phyloP scores from a whole-genome alignment of 2,329 filamentous ascomycete species.

The Colletotrichum spaethianum region DNA sequence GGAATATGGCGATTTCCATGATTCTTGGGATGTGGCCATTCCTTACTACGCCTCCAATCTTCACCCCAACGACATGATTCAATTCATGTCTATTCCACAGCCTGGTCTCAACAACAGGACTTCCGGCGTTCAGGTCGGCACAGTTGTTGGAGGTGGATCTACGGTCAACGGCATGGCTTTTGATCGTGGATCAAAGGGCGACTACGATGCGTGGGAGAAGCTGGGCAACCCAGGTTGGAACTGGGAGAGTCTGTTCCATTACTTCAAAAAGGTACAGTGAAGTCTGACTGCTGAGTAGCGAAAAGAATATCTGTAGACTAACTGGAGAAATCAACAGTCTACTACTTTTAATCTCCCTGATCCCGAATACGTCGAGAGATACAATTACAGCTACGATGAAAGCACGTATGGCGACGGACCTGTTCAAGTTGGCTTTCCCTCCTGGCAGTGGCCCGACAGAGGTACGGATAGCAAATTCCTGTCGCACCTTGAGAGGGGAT shows the following conservation, averaged over 20 bases:
- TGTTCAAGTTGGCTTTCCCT: conserved; percentile 44
- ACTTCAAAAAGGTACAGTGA: conserved; percentile 59
- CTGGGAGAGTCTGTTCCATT: conserved; percentile 60
- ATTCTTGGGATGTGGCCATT: conserved; percentile 31
- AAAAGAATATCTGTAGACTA: conserved; percentile 48
- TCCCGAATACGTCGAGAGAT: conserved; percentile 46
- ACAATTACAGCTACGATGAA: conserved; percentile 44
- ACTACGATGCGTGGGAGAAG: conserved; percentile 60
- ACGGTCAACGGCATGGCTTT: conserved; percentile 58
- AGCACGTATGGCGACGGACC: conserved; percentile 45
- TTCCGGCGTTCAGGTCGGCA: conserved; percentile 48
- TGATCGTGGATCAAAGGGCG: conserved; percentile 56
- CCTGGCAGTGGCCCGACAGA: conserved; percentile 46
- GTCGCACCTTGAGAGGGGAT: accelerated
- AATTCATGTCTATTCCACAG: conserved; percentile 49
- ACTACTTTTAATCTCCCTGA: conserved; percentile 49
- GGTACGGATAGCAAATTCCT: conserved; percentile 9
- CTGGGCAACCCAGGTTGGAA: conserved; percentile 61
- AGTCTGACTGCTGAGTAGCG: no score
- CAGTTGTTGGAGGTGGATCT: conserved; percentile 45
- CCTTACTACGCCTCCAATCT: conserved; percentile 40
- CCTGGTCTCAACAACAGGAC: conserved; percentile 46
- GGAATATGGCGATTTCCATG: conserved; percentile 43
- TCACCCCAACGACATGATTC: conserved; percentile 45
- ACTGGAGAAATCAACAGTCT: conserved; percentile 49